These are phyloP conservation scores for Mortierella sp. DNA, from an alignment of 371 early-diverging fungal species.

Conservation along the genomic window DNA sequence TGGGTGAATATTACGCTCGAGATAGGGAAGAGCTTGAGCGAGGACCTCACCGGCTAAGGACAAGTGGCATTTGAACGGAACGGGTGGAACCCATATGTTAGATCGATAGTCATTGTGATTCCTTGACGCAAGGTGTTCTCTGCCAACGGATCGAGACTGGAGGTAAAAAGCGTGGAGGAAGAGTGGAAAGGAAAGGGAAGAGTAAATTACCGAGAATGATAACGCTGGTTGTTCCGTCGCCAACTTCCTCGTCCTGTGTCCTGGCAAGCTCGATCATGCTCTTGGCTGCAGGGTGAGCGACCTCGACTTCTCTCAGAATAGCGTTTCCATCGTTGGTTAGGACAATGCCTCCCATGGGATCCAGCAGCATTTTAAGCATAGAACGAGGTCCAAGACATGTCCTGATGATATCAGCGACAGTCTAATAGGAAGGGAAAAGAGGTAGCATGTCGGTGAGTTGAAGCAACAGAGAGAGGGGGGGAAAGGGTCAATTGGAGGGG, in stretches of 20 bases:
- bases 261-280: constrained; percentile 99
- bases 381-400: constrained; percentile 99
- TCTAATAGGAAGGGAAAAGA: constrained; percentile 60
- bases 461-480: not conserved
- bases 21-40: constrained; percentile 89
- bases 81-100: not conserved
- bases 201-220: constrained; percentile 89
- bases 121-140: not conserved
- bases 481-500: not conserved
- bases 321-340: constrained; percentile 99
- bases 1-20: constrained; percentile 98
- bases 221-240: constrained; percentile 99
- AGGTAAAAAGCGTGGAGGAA: too few species aligned
- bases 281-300: constrained; percentile 99
- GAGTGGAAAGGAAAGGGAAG: too few species aligned
- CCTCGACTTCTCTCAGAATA: constrained; percentile 99
- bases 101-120: not conserved
- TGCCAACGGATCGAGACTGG: not conserved
- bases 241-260: constrained; percentile 99
- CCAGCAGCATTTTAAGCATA: constrained; percentile 99
- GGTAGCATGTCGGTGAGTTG: not conserved
- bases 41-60: constrained; percentile 93
- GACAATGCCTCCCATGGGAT: constrained; percentile 99
- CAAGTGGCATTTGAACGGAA: not conserved
- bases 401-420: constrained; percentile 98